Percentiles rank a stretch among this genome's conserved stretches.
phyloP scores from a whole-genome alignment of 2,329 filamentous ascomycete species.

The Thermomyces lanuginosus region DNA sequence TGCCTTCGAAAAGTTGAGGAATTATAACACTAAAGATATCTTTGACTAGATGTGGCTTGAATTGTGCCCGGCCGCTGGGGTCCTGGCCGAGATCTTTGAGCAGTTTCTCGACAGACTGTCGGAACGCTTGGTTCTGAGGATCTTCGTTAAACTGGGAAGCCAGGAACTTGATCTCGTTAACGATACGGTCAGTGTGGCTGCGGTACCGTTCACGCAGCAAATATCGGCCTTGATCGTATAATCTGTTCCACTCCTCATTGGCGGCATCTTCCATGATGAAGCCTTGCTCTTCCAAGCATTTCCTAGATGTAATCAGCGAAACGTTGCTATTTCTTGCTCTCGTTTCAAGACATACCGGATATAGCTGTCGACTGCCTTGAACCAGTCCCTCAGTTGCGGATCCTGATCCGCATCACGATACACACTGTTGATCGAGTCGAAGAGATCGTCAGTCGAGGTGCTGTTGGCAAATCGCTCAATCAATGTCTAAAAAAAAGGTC shows the following conservation, averaged over 20 bases:
- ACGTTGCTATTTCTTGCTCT: neutral
- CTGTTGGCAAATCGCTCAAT: conserved; percentile 93
- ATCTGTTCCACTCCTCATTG: conserved; percentile 62
- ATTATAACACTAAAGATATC: conserved; percentile 78
- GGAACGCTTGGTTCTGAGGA: conserved; percentile 68
- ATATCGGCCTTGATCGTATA: conserved; percentile 74
- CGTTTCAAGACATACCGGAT: conserved; percentile 33
- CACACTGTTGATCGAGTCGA: conserved; percentile 67
- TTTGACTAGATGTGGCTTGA: conserved; percentile 87
- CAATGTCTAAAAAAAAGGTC: conserved; percentile 48
- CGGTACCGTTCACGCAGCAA: conserved; percentile 81
- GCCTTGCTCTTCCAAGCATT: conserved; percentile 73
- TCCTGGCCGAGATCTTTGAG: conserved; percentile 86
- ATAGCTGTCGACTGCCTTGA: conserved; percentile 60
- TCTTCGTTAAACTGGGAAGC: conserved; percentile 81
- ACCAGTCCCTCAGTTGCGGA: conserved; percentile 76
- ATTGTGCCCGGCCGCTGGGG: conserved; percentile 62
- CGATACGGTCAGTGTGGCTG: conserved; percentile 64
- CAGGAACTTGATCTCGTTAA: conserved; percentile 83
- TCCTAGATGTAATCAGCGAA: conserved; percentile 27
- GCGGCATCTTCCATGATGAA: conserved; percentile 74
- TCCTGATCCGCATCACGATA: conserved; percentile 79
- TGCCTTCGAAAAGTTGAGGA: conserved; percentile 63
- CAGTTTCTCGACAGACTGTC: conserved; percentile 58
- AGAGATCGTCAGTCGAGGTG: conserved; percentile 74